phyloP scores from a whole-genome alignment of 2,329 filamentous ascomycete genomes.

The Phyllosticta citribraziliensis region DNA sequence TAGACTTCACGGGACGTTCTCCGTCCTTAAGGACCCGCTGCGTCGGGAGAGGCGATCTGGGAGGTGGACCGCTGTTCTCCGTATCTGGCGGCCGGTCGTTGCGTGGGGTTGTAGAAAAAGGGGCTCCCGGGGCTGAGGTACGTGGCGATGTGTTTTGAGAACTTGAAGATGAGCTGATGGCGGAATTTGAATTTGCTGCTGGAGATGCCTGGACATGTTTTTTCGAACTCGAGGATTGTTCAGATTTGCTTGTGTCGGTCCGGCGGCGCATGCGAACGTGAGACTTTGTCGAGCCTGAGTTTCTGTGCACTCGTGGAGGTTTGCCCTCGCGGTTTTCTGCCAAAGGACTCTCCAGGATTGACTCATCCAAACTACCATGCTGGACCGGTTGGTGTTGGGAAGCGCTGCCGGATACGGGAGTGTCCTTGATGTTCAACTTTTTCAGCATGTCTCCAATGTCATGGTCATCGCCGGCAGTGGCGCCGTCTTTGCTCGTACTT shows the following conservation, averaged over 20 bases:
- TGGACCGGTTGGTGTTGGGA: background rate
- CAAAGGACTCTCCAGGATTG: background rate
- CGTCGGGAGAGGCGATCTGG: background rate
- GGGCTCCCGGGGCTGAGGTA: background rate
- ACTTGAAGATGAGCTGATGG: background rate
- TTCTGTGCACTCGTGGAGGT: background rate
- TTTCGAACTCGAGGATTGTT: background rate
- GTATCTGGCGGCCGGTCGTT: background rate
- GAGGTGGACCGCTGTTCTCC: background rate
- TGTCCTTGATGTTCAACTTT: slow-evolving; percentile 7
- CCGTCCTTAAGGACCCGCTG: background rate
- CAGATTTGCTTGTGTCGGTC: background rate
- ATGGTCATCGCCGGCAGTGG: background rate
- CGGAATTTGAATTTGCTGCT: background rate
- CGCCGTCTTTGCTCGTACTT: background rate
- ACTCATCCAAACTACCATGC: background rate
- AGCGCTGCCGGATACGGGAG: background rate
- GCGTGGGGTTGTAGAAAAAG: background rate
- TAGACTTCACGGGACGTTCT: slow-evolving; percentile 1
- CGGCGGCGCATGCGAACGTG: slow-evolving; percentile 25
- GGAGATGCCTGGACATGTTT: background rate
- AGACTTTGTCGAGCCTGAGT: slow-evolving; percentile 18
- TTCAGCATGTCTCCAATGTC: slow-evolving; percentile 4
- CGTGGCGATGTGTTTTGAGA: background rate
- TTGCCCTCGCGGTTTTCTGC: background rate